Evolutionary conservation across 2,329 filamentous ascomycete species (phyloP).

Genomic region (Paracamarosporium sp.): DNA sequence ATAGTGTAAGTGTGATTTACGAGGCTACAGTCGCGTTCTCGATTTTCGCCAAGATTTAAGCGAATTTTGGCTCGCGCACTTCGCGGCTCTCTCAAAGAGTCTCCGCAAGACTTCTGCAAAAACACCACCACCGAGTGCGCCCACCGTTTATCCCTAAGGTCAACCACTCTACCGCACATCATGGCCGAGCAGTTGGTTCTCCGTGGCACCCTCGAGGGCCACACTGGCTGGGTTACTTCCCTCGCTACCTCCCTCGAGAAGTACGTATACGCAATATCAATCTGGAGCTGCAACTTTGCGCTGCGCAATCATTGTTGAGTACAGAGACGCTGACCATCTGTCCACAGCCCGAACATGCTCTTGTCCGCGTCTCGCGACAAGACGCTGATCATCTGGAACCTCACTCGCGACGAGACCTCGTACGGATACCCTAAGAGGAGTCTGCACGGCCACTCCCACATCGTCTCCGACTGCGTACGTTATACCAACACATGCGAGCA

Average conservation of each 20-base stretch:
- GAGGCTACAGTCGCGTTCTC: too few relatives aligned
- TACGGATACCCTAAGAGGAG: conserved; percentile 99
- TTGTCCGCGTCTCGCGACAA: conserved; percentile 97
- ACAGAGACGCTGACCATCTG: background rate
- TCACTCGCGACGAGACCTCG: conserved; percentile 96
- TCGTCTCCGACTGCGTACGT: conserved; percentile 99
- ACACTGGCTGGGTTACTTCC: conserved; percentile 99
- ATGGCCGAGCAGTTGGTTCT: conserved; percentile 96
- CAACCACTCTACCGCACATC: conserved; percentile 48
- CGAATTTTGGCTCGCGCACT: conserved; percentile 1
- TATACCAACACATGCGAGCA: conserved; percentile 25
- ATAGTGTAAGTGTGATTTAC: background rate
- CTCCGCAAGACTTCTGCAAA: conserved; percentile 24
- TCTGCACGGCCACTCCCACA: conserved; percentile 98
- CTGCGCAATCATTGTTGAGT: background rate
- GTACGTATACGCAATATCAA: conserved; percentile 54
- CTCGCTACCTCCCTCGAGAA: conserved; percentile 99
- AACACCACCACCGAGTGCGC: conserved; percentile 36
- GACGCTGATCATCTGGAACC: conserved; percentile 99
- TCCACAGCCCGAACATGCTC: conserved; percentile 93
- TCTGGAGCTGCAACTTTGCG: conserved; percentile 13
- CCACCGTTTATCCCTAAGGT: conserved; percentile 37
- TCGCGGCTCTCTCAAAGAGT: conserved; percentile 7
- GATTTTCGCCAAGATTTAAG: background rate
- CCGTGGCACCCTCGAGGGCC: conserved; percentile 97